Evolutionary conservation across 768 basidiomycete species (phyloP).

Genomic region (Boletus pseudopeckii): DNA sequence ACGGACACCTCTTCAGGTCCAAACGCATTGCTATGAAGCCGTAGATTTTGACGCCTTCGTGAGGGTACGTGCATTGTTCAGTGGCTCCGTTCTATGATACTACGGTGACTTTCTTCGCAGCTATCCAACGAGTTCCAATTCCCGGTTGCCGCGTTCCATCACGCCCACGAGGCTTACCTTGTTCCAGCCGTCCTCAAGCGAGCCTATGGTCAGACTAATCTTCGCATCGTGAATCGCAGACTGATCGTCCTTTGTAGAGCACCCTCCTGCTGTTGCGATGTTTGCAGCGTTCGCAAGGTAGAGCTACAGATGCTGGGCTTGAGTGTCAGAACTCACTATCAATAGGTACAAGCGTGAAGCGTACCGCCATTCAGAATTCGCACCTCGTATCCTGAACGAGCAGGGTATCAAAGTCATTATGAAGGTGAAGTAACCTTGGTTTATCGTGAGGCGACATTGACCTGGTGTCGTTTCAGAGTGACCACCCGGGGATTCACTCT

Average conservation of each 20-base stretch:
- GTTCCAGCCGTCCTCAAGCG: slow-evolving; percentile 74
- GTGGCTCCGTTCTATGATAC: not conserved
- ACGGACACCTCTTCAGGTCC: slow-evolving; percentile 31
- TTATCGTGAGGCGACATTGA: not conserved
- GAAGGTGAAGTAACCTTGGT: slow-evolving; percentile 37
- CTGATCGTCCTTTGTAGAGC: slow-evolving; percentile 29
- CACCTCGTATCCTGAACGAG: slow-evolving; percentile 50
- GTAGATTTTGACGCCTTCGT: slow-evolving; percentile 68
- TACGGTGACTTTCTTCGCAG: slow-evolving; percentile 26
- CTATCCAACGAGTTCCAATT: slow-evolving; percentile 82
- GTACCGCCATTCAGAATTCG: slow-evolving; percentile 56
- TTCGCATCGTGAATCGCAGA: not conserved
- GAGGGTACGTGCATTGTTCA: slow-evolving; percentile 41
- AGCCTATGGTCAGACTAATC: slow-evolving; percentile 47
- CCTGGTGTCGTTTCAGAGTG: slow-evolving; percentile 44
- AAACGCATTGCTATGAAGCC: slow-evolving; percentile 56
- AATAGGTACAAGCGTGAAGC: slow-evolving; percentile 54
- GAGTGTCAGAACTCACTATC: not conserved
- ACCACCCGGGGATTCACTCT: slow-evolving; percentile 63
- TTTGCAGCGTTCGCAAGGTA: slow-evolving; percentile 59
- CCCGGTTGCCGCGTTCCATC: slow-evolving; percentile 71
- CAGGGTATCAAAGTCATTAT: slow-evolving; percentile 47
- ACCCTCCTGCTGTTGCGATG: slow-evolving; percentile 64
- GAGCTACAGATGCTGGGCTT: not conserved
- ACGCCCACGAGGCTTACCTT: slow-evolving; percentile 77